Evolutionary conservation across 2,329 filamentous ascomycete species (phyloP), one percentile per base, ranked within the genome.

Genomic region (Penicillium sp.): DNA sequence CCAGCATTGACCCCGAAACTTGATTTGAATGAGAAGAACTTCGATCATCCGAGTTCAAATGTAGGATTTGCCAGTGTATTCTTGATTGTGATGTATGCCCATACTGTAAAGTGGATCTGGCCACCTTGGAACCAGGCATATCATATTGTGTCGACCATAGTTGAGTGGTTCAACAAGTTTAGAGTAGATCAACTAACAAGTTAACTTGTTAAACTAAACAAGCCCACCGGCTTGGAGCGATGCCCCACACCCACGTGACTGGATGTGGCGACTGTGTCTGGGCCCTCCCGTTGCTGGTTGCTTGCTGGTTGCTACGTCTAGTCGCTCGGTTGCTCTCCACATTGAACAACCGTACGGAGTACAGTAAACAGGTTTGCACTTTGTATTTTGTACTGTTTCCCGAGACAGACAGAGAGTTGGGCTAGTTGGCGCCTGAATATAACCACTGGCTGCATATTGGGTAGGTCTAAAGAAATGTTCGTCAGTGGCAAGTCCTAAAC

Each of bases 171-270:
- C 26, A 28, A 30, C 33, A 40, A 54, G 51, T 28, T 26, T 26
- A 54, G 22, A 17, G 44, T 47, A 47, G 22, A 4, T 22, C 9
- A 40, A 37, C 15, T 2, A 17, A 10, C 10, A 5, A 24, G 40
- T 22, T 13, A 22, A 44, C 40, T 13, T 15, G 22, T 12, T 44
- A 2, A 42, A 4, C 28, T 22, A 26, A 26, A 7, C 53, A 55
- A 55, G 53, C 53, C 38, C 19, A 42, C 24, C 24, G 26, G 57
- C 47, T 57, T 33, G 51, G 12, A 45, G 44, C 30, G 38, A 17
- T 17, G 47, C 53, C 56, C 62, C 64, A 63, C 64, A 51, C 12
- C 33, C 65, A 66, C 65, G 63, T 66, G 60, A 66, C 30, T 42
- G 17, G 26, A n/a, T 10, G 60, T 66, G 65, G 65, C 65, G 19